A percentile compares a stretch with the other conserved stretches of the same genome.
These are phyloP conservation scores for Alternaria triticina DNA, from an alignment of 2,329 filamentous ascomycete species.

Conservation along the genomic window DNA sequence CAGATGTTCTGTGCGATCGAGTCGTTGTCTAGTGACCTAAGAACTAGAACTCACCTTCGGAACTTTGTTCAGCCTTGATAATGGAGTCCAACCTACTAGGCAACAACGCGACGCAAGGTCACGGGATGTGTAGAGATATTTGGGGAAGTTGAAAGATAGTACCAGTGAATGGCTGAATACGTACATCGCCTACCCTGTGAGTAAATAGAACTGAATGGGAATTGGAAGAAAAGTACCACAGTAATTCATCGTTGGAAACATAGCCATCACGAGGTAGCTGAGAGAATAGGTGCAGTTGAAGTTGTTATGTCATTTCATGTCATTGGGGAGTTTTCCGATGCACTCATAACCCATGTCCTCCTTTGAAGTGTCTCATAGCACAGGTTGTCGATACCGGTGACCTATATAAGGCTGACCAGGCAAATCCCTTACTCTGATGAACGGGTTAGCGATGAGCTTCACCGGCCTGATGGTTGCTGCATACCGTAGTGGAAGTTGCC, in stretches of 20 bases:
- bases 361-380: neutral
- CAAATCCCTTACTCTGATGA: neutral
- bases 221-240: neutral
- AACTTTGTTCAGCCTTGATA: neutral
- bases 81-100: neutral
- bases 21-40: neutral
- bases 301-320: neutral
- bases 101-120: neutral
- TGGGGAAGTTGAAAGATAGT: neutral
- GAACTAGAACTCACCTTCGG: neutral
- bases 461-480: neutral
- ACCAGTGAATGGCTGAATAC: neutral
- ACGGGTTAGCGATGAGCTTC: neutral
- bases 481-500: slow-evolving; percentile 46
- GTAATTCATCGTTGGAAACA: neutral
- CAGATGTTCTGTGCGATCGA: neutral
- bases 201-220: neutral
- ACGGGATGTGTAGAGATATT: neutral
- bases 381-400: neutral
- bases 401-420: neutral
- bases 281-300: neutral
- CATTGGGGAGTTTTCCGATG: neutral
- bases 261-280: neutral
- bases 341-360: neutral
- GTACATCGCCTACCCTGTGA: neutral